Evolutionary conservation across 768 basidiomycete genomes (phyloP).

Genomic region (Auricularia cornea): DNA sequence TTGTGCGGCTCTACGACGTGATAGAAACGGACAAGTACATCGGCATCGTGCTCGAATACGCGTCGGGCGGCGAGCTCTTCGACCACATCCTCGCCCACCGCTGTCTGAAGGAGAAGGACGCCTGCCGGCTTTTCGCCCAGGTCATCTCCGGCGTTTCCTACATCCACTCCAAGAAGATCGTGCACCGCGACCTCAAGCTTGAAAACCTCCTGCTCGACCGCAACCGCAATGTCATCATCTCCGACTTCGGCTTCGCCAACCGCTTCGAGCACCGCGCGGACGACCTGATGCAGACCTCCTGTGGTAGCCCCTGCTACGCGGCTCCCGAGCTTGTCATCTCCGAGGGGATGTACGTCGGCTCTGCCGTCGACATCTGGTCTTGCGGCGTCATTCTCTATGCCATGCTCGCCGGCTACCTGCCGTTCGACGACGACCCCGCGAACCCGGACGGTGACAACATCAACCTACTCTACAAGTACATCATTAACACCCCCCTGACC

Average conservation of each 20-base stretch:
- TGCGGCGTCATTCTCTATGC: conserved; percentile 95
- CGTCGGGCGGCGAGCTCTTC: conserved; percentile 96
- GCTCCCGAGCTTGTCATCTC: conserved; percentile 97
- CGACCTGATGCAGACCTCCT: conserved; percentile 98
- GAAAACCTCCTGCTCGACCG: conserved; percentile 97
- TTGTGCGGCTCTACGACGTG: conserved; percentile 95
- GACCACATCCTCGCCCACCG: conserved; percentile 98
- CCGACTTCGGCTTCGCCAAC: conserved; percentile 99
- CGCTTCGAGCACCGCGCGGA: conserved; percentile 87
- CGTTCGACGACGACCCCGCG: conserved; percentile 97
- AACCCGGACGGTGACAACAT: conserved; percentile 99
- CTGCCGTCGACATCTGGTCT: conserved; percentile 96
- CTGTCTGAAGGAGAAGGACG: conserved; percentile 90
- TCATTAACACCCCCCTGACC: conserved; percentile 91
- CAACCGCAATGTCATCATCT: conserved; percentile 97
- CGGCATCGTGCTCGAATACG: conserved; percentile 97
- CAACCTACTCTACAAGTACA: conserved; percentile 96
- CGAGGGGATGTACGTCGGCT: conserved; percentile 93
- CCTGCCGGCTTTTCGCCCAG: conserved; percentile 92
- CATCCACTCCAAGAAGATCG: conserved; percentile 98
- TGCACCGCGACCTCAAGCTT: conserved; percentile 97
- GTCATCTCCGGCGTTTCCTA: conserved; percentile 98
- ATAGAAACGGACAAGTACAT: conserved; percentile 99
- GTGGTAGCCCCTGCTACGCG: conserved; percentile 96
- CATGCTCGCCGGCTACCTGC: conserved; percentile 96